Base-by-base conservation (phyloP, 2,329 filamentous ascomycete species). In the Pestalotiopsis sp. region DNA sequence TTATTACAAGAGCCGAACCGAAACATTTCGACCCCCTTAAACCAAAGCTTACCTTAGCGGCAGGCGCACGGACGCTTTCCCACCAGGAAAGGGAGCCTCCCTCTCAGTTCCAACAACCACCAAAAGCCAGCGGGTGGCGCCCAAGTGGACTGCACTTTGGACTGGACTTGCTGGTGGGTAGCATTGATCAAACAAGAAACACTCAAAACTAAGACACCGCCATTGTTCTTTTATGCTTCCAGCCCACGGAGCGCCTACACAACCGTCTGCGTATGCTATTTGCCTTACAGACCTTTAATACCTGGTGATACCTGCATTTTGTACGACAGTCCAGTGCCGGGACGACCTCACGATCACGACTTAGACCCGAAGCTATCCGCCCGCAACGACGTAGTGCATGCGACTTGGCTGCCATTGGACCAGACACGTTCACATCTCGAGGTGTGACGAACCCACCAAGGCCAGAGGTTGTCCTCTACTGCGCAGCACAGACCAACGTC, bases 51-150 rank as follows among this genome's bases (percentile, higher is more conserved):
- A n/a, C n/a, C n/a, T n/a, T n/a, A n/a, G 45, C n/a, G 20, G 17
- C 45, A 20, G 45, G 23, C 23, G 57, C 57, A 60, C 57, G 57
- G 57, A 60, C 57, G 12, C 11, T 27, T 38, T 38, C 17, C 57
- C 20, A n/a, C 57, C 31, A 38, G 17, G 57, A 60, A 60, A 60
- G 31, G 57, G 57, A 60, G 57, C 57, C 57, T n/a, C 57, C 57
- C 57, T n/a, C 57, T n/a, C 57, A 60, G 57, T 27, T 38, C 57
- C 12, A 60, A 60, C 57, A 14, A 60, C 17, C 31, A 52, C 45
- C 45, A 52, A n/a, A n/a, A n/a, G 7, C 45, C 17, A 52, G 17
- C 45, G 17, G 7, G 31, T n/a, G 20, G 45, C 20, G 45, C 45
- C 45, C 45, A 52, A n/a, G 45, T 52, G 45, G 41, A n/a, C 20